Evolutionary conservation across 23 red algal genomes (phyloP).

Genomic region (Pyropia yezoensis): DNA sequence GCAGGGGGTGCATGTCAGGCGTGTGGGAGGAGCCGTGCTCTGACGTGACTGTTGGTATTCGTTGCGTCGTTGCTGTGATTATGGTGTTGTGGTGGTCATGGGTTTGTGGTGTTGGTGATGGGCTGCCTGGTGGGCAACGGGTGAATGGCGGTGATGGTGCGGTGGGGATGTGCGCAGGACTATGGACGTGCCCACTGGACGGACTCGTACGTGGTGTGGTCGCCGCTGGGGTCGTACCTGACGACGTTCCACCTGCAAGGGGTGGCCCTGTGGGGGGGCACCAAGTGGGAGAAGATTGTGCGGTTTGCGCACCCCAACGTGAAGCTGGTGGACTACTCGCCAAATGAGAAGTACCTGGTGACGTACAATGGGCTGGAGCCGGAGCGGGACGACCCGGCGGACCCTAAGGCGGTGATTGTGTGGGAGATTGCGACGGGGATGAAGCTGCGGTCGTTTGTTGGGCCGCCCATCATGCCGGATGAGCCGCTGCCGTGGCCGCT

Average conservation of each 20-base stretch:
- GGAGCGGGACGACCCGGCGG: slow-evolving; percentile 72
- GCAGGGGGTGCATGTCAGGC: no score
- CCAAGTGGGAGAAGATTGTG: slow-evolving; percentile 73
- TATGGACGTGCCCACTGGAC: slow-evolving; percentile 74
- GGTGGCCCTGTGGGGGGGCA: slow-evolving; percentile 76
- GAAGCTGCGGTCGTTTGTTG: slow-evolving; percentile 52
- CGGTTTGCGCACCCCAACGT: slow-evolving; percentile 82
- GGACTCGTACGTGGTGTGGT: slow-evolving; percentile 74
- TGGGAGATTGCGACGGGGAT: slow-evolving; percentile 72
- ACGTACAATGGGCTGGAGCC: slow-evolving; percentile 83
- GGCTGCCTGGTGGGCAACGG: no score
- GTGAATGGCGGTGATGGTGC: no score
- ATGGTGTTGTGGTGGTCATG: no score
- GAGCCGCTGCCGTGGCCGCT: slow-evolving; percentile 87
- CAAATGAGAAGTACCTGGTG: slow-evolving; percentile 80
- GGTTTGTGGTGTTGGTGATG: no score
- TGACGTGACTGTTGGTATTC: no score
- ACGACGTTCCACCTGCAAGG: slow-evolving; percentile 89
- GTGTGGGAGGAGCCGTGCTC: no score
- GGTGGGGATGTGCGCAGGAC: slow-evolving; percentile 8
- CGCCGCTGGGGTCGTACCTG: slow-evolving; percentile 80
- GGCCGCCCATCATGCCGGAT: slow-evolving; percentile 46
- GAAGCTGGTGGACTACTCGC: slow-evolving; percentile 68
- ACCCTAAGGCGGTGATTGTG: slow-evolving; percentile 56
- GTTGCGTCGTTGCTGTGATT: no score